Evolutionary conservation across 2,329 filamentous ascomycete genomes (phyloP), one percentile per base, ranked within the genome.

Genomic region (Trichoderma aggressivum): DNA sequence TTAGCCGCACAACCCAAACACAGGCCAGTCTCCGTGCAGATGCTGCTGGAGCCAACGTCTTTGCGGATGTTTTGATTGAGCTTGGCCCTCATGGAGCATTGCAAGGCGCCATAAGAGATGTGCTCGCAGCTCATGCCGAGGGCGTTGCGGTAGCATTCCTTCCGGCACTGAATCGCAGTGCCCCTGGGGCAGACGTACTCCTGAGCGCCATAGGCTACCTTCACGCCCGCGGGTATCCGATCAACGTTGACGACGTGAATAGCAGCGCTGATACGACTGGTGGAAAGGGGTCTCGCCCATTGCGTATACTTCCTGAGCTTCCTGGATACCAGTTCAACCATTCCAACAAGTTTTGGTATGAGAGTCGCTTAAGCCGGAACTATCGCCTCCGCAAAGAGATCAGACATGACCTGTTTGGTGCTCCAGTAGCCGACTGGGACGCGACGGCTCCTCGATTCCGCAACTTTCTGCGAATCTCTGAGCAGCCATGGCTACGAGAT

Each of bases 361-460:
- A 79, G 73, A 76, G 77, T 2, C 77, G 78, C 8, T 71, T 77
- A 6, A 77, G 76, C 47, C 66, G 72, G 11, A 75, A 77, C 28
- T 77, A 77, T 68, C 76, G 80, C 11, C 74, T 78, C 64, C 76
- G 80, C 11, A 72, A 72, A 50, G 76, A 79, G 55, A 75, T 78
- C 0, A 76, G 80, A 0, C 80, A 83, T 58, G 82, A 84, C 68
- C 75, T 86, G 1, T 74, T 84, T 3, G 83, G 83, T 2, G 72
- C 76, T 1, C 74, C 73, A 0, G 76, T 75, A 1, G 66, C 71
- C 3, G 73, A 73, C 16, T 76, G 72, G 55, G 76, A 75, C 47
- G 67, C 67, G 12, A 72, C 74, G 7, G 74, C 76, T 62, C 74
- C 75, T 8, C 72, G 73, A 2, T 78, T 74, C 74, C 70, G 74